These are phyloP conservation scores for Tuber calosporum DNA, from an alignment of 495 filamentous ascomycete species.

Conservation along the genomic window DNA sequence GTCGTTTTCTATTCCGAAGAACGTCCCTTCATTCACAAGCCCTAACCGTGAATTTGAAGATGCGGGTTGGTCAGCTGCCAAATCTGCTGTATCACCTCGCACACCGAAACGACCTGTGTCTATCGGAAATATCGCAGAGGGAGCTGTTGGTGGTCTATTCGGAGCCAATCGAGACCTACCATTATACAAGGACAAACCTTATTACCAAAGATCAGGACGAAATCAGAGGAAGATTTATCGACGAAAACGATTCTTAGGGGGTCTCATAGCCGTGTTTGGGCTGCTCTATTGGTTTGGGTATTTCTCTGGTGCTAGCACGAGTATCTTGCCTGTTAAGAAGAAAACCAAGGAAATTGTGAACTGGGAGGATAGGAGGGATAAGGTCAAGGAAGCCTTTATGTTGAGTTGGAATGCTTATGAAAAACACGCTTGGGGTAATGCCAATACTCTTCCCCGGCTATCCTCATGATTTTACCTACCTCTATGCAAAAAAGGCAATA, in stretches of 20 bases:
- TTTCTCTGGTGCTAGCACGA: conserved; percentile 43
- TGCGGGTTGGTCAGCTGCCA: conserved; percentile 55
- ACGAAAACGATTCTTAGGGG: conserved; percentile 49
- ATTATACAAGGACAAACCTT: conserved; percentile 99
- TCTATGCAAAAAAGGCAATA: background rate
- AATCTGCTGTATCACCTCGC: conserved; percentile 40
- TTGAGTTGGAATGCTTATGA: conserved; percentile 90
- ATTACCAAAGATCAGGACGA: conserved; percentile 54
- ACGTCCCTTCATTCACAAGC: conserved; percentile 64
- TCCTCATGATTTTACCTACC: background rate
- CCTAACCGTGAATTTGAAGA: conserved; percentile 63
- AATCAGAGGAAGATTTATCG: conserved; percentile 46
- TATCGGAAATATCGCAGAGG: conserved; percentile 47
- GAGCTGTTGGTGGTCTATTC: conserved; percentile 50
- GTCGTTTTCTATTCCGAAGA: conserved; percentile 60
- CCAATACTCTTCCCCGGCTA: conserved; percentile 1
- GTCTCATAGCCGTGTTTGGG: conserved; percentile 48
- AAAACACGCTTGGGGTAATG: conserved; percentile 84
- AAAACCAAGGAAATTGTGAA: conserved; percentile 44
- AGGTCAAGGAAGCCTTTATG: conserved; percentile 82
- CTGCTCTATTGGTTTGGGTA: conserved; percentile 54
- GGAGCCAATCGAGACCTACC: conserved; percentile 61
- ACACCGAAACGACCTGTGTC: conserved; percentile 44
- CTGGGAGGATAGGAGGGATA: conserved; percentile 70
- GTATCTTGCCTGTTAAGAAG: conserved; percentile 28